Evolutionary conservation across 192 early-diverging fungal species (phyloP).

Genomic region (Coemansia sp.): DNA sequence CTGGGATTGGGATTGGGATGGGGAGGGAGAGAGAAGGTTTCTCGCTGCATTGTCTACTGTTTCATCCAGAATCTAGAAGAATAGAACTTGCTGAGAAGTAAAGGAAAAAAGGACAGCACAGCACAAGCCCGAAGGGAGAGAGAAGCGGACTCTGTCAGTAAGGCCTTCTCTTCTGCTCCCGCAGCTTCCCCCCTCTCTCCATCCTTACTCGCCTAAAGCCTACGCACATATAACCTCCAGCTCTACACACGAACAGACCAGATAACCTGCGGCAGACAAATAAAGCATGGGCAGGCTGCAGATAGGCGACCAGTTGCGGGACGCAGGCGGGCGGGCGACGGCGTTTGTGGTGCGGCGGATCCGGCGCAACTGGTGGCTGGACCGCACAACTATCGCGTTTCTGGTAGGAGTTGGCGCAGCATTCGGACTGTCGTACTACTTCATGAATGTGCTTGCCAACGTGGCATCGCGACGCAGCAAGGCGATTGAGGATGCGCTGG

Average conservation of each 20-base stretch:
- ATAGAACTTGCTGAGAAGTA: neutral
- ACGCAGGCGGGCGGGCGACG: neutral
- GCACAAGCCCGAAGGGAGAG: too few species aligned
- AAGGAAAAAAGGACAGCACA: constrained; percentile 4
- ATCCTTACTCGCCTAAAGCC: too few species aligned
- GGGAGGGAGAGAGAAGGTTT: neutral
- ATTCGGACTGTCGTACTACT: constrained; percentile 56
- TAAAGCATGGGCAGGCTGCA: constrained; percentile 11
- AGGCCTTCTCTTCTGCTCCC: too few species aligned
- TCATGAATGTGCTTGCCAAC: constrained; percentile 68
- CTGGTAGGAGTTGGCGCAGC: constrained; percentile 18
- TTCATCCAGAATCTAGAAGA: neutral
- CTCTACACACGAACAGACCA: too few species aligned
- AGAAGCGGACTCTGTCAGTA: too few species aligned
- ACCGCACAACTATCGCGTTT: constrained; percentile 38
- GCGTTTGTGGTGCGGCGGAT: constrained; percentile 29
- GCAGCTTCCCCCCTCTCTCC: too few species aligned
- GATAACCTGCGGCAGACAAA: too few species aligned
- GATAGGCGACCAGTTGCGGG: constrained; percentile 8
- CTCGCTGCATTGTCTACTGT: neutral
- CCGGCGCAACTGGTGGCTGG: constrained; percentile 57
- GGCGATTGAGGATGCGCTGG: constrained; percentile 41
- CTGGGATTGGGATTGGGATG: too few species aligned
- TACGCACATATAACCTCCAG: too few species aligned
- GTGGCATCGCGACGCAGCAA: constrained; percentile 61